Percentiles rank a stretch among this genome's conserved stretches.
phyloP scores from a whole-genome alignment of 139 green algal species.

The Chlorella sorokiniana region DNA sequence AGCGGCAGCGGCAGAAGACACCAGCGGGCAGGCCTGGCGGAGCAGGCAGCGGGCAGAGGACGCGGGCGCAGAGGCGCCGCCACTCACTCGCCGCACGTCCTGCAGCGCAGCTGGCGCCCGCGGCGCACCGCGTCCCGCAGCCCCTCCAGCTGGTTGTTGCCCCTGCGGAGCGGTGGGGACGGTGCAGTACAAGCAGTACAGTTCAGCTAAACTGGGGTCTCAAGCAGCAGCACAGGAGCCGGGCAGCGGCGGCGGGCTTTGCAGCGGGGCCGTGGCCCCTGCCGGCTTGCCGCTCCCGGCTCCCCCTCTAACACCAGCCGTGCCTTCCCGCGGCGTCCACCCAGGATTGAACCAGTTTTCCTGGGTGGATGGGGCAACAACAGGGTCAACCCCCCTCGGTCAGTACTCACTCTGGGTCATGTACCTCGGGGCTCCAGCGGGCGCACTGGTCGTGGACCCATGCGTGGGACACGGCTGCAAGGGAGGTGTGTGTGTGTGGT shows the following conservation, averaged over 20 bases:
- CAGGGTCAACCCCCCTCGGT: neutral
- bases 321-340: no score
- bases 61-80: neutral
- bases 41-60: no score
- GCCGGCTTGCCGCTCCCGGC: no score
- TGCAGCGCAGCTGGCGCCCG: slow-evolving; percentile 68
- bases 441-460: slow-evolving; percentile 77
- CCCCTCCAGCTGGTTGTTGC: slow-evolving; percentile 40
- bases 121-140: slow-evolving; percentile 62
- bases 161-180: slow-evolving; percentile 27
- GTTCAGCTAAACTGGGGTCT: neutral
- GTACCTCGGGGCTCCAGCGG: slow-evolving; percentile 70
- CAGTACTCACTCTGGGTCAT: slow-evolving; percentile 29
- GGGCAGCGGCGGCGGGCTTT: no score
- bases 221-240: neutral
- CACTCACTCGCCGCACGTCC: slow-evolving; percentile 42
- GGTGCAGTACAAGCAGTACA: neutral
- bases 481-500: slow-evolving; percentile 31
- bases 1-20: no score
- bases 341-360: no score
- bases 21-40: no score
- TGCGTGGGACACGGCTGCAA: slow-evolving; percentile 36
- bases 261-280: no score
- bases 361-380: no score
- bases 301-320: no score